Evolutionary conservation across 2,329 filamentous ascomycete species (phyloP).

Genomic region (Achaetomium macrosporum): DNA sequence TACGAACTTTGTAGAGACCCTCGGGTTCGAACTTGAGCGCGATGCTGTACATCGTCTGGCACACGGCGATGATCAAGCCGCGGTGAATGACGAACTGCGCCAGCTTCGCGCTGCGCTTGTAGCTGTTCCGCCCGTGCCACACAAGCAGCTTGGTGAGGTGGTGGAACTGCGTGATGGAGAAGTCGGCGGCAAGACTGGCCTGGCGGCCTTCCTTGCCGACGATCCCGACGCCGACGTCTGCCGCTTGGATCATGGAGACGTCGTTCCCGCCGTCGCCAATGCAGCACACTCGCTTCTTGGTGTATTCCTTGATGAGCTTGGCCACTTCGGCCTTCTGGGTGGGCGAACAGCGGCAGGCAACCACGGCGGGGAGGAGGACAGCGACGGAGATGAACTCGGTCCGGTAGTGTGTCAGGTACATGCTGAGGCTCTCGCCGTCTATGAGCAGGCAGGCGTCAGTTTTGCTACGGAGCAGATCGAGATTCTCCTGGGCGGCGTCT

Average conservation of each 20-base stretch:
- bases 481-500: conserved; percentile 77
- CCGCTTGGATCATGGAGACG: conserved; percentile 98
- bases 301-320: conserved; percentile 80
- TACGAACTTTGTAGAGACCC: conserved; percentile 70
- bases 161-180: conserved; percentile 91
- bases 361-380: conserved; percentile 81
- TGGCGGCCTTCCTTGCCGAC: conserved; percentile 97
- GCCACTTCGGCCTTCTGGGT: conserved; percentile 96
- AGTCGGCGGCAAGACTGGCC: conserved; percentile 90
- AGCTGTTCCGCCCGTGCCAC: conserved; percentile 96
- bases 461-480: conserved; percentile 84
- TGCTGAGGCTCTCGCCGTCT: conserved; percentile 81
- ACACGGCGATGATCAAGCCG: conserved; percentile 89
- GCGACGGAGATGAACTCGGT: conserved; percentile 83
- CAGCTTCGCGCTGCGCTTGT: conserved; percentile 92
- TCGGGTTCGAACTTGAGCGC: conserved; percentile 89
- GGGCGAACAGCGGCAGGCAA: conserved; percentile 93
- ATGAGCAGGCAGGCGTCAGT: conserved; percentile 84
- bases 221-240: conserved; percentile 95
- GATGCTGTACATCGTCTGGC: conserved; percentile 96
- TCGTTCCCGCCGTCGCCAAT: conserved; percentile 98
- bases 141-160: conserved; percentile 96
- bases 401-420: conserved; percentile 78
- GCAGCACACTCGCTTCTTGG: conserved; percentile 92
- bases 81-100: conserved; percentile 98